Percentiles rank a stretch among this genome's conserved stretches.
These are phyloP conservation scores for Hyphopichia khmerensis DNA, from an alignment of 1,139 yeast genomes.

Conservation along the genomic window DNA sequence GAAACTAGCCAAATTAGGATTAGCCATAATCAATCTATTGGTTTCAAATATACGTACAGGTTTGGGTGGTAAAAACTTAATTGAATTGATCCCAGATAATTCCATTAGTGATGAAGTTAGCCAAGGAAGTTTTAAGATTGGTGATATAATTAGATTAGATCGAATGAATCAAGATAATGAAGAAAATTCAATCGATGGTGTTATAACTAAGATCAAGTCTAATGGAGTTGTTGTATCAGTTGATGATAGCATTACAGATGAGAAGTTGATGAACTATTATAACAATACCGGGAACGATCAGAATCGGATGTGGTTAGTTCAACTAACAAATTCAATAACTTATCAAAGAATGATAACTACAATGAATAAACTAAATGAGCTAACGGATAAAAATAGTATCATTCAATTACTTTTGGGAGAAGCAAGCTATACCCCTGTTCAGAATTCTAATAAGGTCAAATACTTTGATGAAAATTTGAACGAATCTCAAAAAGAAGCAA, in stretches of 20 bases:
- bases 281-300: conserved; percentile 41
- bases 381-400: conserved; percentile 37
- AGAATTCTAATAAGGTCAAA: conserved; percentile 8
- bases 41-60: conserved; percentile 70
- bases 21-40: conserved; percentile 68
- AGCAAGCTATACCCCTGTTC: conserved; percentile 19
- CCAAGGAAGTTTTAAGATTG: conserved; percentile 63
- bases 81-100: conserved; percentile 64
- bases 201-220: conserved; percentile 50
- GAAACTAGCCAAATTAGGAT: conserved; percentile 63
- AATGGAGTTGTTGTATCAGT: conserved; percentile 54
- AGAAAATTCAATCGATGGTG: conserved; percentile 51
- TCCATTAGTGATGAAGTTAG: conserved; percentile 39
- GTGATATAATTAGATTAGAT: conserved; percentile 70
- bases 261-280: conserved; percentile 40
- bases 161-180: conserved; percentile 24
- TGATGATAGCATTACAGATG: conserved; percentile 56
- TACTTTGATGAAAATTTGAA: conserved; percentile 60
- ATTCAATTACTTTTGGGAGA: conserved; percentile 49
- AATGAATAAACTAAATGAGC: conserved; percentile 62
- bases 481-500: conserved; percentile 57
- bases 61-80: conserved; percentile 70
- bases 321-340: conserved; percentile 66
- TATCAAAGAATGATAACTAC: conserved; percentile 81
- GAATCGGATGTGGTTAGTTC: conserved; percentile 58